Percentiles rank a stretch among this genome's conserved stretches.
Evolutionary conservation across 768 basidiomycete genomes (phyloP).

Genomic region (Leucocoprinus birnbaumii): DNA sequence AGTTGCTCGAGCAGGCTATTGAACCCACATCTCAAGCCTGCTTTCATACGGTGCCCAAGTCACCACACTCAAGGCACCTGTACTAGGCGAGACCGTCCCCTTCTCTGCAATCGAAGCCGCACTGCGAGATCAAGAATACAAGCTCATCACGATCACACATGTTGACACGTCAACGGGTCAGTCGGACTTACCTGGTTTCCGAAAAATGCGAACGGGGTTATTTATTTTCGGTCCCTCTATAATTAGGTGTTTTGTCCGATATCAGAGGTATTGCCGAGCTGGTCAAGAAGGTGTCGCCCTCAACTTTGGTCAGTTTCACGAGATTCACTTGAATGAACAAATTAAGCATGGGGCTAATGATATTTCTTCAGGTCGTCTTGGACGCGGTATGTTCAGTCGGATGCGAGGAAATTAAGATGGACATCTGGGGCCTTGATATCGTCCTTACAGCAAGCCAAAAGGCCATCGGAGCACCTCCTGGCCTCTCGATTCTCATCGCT

Average conservation of each 20-base stretch:
- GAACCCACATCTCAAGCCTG: slow-evolving; percentile 40
- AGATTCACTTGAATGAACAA: background rate
- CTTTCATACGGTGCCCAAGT: slow-evolving; percentile 80
- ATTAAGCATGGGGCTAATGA: background rate
- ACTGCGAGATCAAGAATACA: slow-evolving; percentile 69
- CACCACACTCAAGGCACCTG: slow-evolving; percentile 59
- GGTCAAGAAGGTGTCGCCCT: slow-evolving; percentile 71
- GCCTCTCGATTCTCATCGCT: slow-evolving; percentile 76
- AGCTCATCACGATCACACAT: slow-evolving; percentile 83
- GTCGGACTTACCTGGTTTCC: background rate
- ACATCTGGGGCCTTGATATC: slow-evolving; percentile 85
- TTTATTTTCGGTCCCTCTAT: background rate
- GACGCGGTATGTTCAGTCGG: slow-evolving; percentile 94
- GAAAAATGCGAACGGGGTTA: background rate
- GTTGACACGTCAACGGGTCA: slow-evolving; percentile 80
- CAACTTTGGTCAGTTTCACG: slow-evolving; percentile 55
- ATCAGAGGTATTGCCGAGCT: slow-evolving; percentile 65
- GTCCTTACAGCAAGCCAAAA: slow-evolving; percentile 81
- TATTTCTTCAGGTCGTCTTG: slow-evolving; percentile 51
- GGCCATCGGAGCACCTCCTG: slow-evolving; percentile 84
- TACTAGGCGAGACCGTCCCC: slow-evolving; percentile 63
- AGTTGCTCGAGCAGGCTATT: background rate
- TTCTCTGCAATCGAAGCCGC: slow-evolving; percentile 55
- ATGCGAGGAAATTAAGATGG: slow-evolving; percentile 86
- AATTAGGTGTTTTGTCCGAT: slow-evolving; percentile 63